These are phyloP conservation scores for Cryptococcus deneoformans DNA, from an alignment of 1,284 basidiomycete species.

Conservation along the genomic window DNA sequence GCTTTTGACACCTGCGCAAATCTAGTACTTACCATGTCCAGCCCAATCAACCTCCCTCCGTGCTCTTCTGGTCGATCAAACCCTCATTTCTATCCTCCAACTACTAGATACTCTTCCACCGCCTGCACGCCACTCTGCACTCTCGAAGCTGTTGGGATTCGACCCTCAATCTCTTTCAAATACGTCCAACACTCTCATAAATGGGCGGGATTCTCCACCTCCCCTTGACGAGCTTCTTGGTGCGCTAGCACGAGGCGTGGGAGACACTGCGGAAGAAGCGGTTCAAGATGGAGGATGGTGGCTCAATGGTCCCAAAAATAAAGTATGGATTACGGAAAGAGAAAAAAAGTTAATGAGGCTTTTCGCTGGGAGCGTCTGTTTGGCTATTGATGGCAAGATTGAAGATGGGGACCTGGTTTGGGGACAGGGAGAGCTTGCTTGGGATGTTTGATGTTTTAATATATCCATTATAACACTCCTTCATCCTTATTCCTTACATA, in stretches of 20 bases:
- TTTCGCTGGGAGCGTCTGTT: slow-evolving; percentile 34
- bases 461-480: too few relatives aligned
- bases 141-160: slow-evolving; percentile 34
- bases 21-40: slow-evolving; percentile 11
- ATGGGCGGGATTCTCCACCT: slow-evolving; percentile 35
- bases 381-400: slow-evolving; percentile 28
- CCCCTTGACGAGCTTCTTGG: slow-evolving; percentile 33
- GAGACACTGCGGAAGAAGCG: not conserved
- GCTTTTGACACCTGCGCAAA: not conserved
- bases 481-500: too few relatives aligned
- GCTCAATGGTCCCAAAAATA: slow-evolving; percentile 13
- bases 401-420: slow-evolving; percentile 22
- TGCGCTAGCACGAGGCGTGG: slow-evolving; percentile 7
- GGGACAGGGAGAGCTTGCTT: slow-evolving; percentile 30
- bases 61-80: slow-evolving; percentile 26
- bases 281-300: slow-evolving; percentile 26
- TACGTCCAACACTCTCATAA: slow-evolving; percentile 22
- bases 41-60: slow-evolving; percentile 38
- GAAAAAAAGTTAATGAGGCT: slow-evolving; percentile 28
- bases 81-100: slow-evolving; percentile 29
- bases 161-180: slow-evolving; percentile 29
- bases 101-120: slow-evolving; percentile 36
- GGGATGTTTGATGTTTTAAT: slow-evolving; percentile 25
- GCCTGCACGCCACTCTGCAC: slow-evolving; percentile 18
- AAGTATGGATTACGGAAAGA: not conserved